These are phyloP conservation scores for Chenopodium formosanum DNA, from an alignment of 148 eudicot genomes.

Conservation along the genomic window DNA sequence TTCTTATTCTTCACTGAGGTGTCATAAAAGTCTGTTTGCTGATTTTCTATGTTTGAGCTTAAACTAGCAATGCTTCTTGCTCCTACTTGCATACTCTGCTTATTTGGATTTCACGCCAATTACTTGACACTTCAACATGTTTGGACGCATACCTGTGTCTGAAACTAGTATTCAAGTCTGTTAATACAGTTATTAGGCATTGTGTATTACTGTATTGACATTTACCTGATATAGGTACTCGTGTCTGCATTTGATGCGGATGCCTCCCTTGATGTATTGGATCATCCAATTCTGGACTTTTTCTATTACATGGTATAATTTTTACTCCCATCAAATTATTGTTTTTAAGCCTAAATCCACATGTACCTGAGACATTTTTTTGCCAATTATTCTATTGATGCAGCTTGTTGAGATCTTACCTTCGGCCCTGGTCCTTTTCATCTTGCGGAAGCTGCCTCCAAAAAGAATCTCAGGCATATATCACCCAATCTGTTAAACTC, in stretches of 20 bases:
- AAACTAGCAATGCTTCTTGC: background rate
- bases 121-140: background rate
- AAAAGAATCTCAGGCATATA: constrained; percentile 69
- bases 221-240: constrained; percentile 48
- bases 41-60: background rate
- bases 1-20: constrained; percentile 11
- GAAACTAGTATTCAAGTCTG: background rate
- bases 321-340: background rate
- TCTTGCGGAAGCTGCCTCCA: constrained; percentile 83
- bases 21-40: background rate
- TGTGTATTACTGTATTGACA: background rate
- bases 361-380: background rate
- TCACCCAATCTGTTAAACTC: constrained; percentile 63
- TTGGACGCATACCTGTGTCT: background rate
- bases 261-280: constrained; percentile 76
- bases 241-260: constrained; percentile 72
- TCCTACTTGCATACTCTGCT: background rate
- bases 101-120: background rate
- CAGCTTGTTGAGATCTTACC: constrained; percentile 96
- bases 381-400: constrained; percentile 2
- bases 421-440: constrained; percentile 82
- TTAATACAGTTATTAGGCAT: background rate
- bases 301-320: constrained; percentile 69
- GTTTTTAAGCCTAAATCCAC: background rate
- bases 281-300: constrained; percentile 81